A percentile compares a stretch with the other conserved stretches of the same genome.
phyloP scores from a whole-genome alignment of 768 basidiomycete species.

The Leccinellum rugosiceps region DNA sequence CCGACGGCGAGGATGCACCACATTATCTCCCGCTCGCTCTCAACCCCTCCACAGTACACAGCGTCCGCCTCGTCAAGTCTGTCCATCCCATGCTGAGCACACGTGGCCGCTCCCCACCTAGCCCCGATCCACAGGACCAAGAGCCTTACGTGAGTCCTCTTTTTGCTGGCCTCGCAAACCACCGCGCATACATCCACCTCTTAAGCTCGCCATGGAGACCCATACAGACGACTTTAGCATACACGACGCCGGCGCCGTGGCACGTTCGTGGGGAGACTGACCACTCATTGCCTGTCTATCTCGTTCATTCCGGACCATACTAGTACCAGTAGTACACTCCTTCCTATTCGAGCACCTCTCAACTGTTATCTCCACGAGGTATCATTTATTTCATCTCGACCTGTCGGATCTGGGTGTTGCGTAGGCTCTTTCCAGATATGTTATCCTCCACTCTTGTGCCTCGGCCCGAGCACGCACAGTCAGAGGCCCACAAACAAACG shows the following conservation, averaged over 20 bases:
- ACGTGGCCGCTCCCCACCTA: slow-evolving; percentile 18
- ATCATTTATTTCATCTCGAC: slow-evolving; percentile 18
- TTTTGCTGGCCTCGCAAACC: not conserved
- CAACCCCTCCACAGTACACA: slow-evolving; percentile 14
- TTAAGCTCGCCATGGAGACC: slow-evolving; percentile 9
- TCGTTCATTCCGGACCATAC: slow-evolving; percentile 31
- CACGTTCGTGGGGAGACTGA: slow-evolving; percentile 35
- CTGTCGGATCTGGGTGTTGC: slow-evolving; percentile 30
- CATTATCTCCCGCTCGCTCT: slow-evolving; percentile 8
- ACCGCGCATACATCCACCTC: not conserved
- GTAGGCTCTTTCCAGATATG: slow-evolving; percentile 25
- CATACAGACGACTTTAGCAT: slow-evolving; percentile 28
- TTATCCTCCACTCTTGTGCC: slow-evolving; percentile 27
- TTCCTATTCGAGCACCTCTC: slow-evolving; percentile 22
- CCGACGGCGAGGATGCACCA: slow-evolving; percentile 13
- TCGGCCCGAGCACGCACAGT: slow-evolving; percentile 2
- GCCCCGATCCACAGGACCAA: slow-evolving; percentile 3
- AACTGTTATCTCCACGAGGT: slow-evolving; percentile 37
- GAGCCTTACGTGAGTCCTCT: slow-evolving; percentile 15
- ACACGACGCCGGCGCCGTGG: slow-evolving; percentile 32
- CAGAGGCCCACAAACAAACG: slow-evolving; percentile 1
- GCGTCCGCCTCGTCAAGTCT: slow-evolving; percentile 25
- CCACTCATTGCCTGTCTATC: slow-evolving; percentile 14
- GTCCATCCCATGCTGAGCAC: slow-evolving; percentile 2
- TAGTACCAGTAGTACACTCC: slow-evolving; percentile 8